phyloP scores from a whole-genome alignment of 306 rosid genomes.

The Erythrophleum fordii region DNA sequence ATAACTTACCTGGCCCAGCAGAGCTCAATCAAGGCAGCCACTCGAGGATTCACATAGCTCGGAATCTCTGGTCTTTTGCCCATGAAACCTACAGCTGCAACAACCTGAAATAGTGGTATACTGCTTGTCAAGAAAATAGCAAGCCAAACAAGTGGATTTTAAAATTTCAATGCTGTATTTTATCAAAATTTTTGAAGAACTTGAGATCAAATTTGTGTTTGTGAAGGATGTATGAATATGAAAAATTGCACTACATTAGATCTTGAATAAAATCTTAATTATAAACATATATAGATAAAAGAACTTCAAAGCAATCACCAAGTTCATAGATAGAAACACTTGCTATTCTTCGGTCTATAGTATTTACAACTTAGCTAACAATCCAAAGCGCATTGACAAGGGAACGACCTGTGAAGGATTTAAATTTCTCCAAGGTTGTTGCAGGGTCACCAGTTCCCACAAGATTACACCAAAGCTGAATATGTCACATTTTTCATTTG shows the following conservation, averaged over 20 bases:
- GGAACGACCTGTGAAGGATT: conserved; percentile 80
- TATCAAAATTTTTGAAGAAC: background rate
- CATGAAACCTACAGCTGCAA: conserved; percentile 91
- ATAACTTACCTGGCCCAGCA: conserved; percentile 88
- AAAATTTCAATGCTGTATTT: background rate
- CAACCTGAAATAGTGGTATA: conserved; percentile 59
- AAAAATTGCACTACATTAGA: no score
- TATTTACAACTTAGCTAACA: conserved; percentile 29
- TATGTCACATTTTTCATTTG: conserved; percentile 90
- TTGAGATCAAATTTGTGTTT: background rate
- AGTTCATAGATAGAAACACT: conserved; percentile 4
- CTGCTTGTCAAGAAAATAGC: conserved; percentile 28
- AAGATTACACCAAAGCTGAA: conserved; percentile 95
- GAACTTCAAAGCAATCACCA: conserved; percentile 15
- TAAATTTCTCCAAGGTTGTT: conserved; percentile 84
- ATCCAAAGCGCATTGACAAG: conserved; percentile 4
- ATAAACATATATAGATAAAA: background rate
- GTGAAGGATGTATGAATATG: no score
- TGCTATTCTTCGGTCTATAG: conserved; percentile 13
- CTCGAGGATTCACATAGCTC: conserved; percentile 61
- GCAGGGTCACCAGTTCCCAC: conserved; percentile 92
- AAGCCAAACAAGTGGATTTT: background rate
- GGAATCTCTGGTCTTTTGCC: conserved; percentile 84
- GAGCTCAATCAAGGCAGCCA: conserved; percentile 79
- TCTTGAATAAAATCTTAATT: background rate